Percentiles rank a stretch among this genome's conserved stretches.
Conservation (phyloP, 306 rosid species). For the Corylus heterophylla region DNA sequence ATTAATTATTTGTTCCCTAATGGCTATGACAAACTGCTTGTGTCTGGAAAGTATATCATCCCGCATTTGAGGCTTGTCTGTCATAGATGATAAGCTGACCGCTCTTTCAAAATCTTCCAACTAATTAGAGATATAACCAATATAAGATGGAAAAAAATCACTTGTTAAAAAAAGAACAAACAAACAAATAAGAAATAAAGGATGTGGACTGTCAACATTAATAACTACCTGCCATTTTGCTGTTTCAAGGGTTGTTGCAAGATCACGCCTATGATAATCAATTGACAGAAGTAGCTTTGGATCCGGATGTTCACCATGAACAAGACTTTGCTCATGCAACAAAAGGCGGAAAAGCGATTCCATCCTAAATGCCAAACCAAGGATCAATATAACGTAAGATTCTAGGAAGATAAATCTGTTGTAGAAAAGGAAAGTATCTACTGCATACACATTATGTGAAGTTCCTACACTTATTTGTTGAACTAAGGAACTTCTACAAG, state of each 20-base stretch:
- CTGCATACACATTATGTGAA: background rate
- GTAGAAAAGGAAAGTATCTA: background rate
- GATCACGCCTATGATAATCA: slow-evolving; percentile 43
- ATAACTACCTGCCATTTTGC: slow-evolving; percentile 43
- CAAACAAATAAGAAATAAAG: background rate
- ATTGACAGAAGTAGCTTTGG: slow-evolving; percentile 26
- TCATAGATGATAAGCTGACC: slow-evolving; percentile 29
- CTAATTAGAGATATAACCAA: slow-evolving; percentile 24
- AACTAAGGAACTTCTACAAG: background rate
- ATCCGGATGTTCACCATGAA: slow-evolving; percentile 29
- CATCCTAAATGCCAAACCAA: slow-evolving; percentile 29
- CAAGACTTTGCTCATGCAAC: slow-evolving; percentile 36
- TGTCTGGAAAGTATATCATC: slow-evolving; percentile 36
- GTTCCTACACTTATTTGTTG: background rate
- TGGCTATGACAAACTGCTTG: slow-evolving; percentile 37
- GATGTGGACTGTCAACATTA: background rate
- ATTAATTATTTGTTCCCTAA: slow-evolving; percentile 35
- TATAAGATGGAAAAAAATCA: background rate
- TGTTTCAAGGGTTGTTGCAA: slow-evolving; percentile 40
- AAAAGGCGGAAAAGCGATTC: slow-evolving; percentile 37
- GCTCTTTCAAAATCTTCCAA: slow-evolving; percentile 52
- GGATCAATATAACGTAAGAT: background rate
- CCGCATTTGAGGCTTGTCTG: slow-evolving; percentile 23
- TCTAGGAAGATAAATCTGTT: background rate
- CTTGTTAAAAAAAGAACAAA: background rate